Conservation (phyloP, 2,329 filamentous ascomycete species). For the Nemania bipapillata region DNA sequence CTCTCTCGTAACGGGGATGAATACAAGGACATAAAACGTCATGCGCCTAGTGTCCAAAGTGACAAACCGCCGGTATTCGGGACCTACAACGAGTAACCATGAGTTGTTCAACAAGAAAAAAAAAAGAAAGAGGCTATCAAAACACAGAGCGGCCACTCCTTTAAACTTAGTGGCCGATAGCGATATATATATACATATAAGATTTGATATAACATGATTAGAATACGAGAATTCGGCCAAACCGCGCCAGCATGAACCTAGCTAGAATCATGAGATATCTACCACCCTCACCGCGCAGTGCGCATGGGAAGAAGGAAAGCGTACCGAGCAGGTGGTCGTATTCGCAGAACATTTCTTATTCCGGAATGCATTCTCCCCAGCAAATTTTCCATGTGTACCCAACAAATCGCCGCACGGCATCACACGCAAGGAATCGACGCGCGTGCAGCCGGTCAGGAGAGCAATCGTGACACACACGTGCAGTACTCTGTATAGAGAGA, state of each 20-base stretch:
- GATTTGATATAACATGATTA: background rate
- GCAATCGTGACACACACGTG: background rate
- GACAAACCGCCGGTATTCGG: background rate
- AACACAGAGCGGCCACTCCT: background rate
- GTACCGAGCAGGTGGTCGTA: background rate
- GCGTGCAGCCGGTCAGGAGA: constrained; percentile 2
- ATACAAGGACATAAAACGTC: background rate
- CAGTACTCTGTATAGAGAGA: background rate
- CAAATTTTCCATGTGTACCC: background rate
- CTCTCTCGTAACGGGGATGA: background rate
- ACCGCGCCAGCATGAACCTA: background rate
- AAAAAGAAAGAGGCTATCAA: background rate
- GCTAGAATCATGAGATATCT: background rate
- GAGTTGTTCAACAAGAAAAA: background rate
- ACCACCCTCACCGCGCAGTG: background rate
- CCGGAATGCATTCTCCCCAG: background rate
- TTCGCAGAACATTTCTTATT: background rate
- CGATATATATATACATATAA: background rate
- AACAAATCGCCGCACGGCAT: background rate
- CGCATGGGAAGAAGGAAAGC: too few relatives aligned
- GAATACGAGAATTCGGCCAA: background rate
- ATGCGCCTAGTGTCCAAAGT: background rate
- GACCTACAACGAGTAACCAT: background rate
- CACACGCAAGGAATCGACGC: constrained; percentile 3
- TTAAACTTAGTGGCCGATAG: background rate